Percentiles rank a stretch among this genome's conserved stretches.
Conservation (phyloP, 805 yeast genomes). For the Nakazawaea holstii region DNA sequence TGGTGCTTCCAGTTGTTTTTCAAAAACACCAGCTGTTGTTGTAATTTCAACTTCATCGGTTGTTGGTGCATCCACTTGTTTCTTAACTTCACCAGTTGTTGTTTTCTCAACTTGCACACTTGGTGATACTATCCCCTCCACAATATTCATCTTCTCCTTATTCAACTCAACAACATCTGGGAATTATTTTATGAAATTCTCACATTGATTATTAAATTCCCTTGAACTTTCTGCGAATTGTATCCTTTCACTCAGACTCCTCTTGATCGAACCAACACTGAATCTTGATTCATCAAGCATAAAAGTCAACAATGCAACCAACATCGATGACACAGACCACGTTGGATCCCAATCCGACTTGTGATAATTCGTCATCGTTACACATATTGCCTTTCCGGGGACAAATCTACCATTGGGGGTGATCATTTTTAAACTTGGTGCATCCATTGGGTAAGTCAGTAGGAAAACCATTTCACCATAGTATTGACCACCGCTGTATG, state of each 20-base stretch:
- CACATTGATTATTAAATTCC: not conserved
- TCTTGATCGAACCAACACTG: constrained; percentile 65
- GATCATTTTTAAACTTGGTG: constrained; percentile 82
- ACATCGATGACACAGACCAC: constrained; percentile 87
- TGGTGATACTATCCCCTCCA: too few species aligned
- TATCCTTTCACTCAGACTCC: constrained; percentile 48
- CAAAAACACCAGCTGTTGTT: too few species aligned
- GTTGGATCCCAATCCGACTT: constrained; percentile 96
- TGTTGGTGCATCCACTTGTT: too few species aligned
- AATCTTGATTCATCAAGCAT: constrained; percentile 86
- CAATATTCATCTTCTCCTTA: too few species aligned
- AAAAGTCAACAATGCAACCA: constrained; percentile 81
- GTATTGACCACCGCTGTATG: constrained; percentile 80
- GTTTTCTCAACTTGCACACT: too few species aligned
- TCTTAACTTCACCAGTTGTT: too few species aligned
- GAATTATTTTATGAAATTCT: not conserved
- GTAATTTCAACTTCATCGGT: too few species aligned
- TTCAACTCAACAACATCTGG: not conserved
- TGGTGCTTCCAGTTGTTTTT: too few species aligned
- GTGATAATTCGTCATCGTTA: constrained; percentile 89
- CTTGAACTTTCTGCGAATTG: constrained; percentile 24
- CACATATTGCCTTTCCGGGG: constrained; percentile 74
- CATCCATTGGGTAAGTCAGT: constrained; percentile 81
- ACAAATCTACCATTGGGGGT: constrained; percentile 89
- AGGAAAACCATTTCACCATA: constrained; percentile 86